Percentiles rank a stretch among this genome's conserved stretches.
Evolutionary conservation across 768 basidiomycete species (phyloP).

Genomic region (Crepidotus variabilis): DNA sequence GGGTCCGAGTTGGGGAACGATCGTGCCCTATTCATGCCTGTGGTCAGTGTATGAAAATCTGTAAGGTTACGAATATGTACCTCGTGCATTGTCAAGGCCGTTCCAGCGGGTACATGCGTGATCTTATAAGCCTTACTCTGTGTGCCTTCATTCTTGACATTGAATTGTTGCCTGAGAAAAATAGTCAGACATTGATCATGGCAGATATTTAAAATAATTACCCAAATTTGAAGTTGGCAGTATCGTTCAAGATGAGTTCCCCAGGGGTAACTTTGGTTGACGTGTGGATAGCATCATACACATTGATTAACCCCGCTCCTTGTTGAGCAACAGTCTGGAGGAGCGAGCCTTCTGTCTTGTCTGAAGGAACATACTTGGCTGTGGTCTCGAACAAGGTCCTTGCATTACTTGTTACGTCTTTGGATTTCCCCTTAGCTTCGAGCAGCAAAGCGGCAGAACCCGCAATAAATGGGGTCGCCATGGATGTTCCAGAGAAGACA

Average conservation of each 20-base stretch:
- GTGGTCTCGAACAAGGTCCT: conserved; percentile 46
- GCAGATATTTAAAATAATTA: too few relatives aligned
- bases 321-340: conserved; percentile 49
- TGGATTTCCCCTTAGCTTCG: conserved; percentile 28
- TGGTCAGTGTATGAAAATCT: not conserved
- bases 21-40: conserved; percentile 25
- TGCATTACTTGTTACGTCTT: conserved; percentile 21
- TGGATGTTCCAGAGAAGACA: conserved; percentile 36
- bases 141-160: conserved; percentile 31
- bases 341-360: conserved; percentile 42
- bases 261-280: conserved; percentile 48
- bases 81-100: conserved; percentile 38
- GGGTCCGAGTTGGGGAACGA: conserved; percentile 40
- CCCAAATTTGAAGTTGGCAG: conserved; percentile 43
- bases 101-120: conserved; percentile 51
- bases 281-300: conserved; percentile 50
- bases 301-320: conserved; percentile 54
- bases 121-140: too few relatives aligned
- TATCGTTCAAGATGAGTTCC: conserved; percentile 61
- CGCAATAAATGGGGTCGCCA: conserved; percentile 37
- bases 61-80: not conserved
- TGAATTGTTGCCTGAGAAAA: conserved; percentile 49
- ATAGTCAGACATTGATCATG: too few relatives aligned
- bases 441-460: conserved; percentile 38
- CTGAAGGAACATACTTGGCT: conserved; percentile 37